Evolutionary conservation across 805 yeast species (phyloP).

Genomic region (Millerozyma miso): DNA sequence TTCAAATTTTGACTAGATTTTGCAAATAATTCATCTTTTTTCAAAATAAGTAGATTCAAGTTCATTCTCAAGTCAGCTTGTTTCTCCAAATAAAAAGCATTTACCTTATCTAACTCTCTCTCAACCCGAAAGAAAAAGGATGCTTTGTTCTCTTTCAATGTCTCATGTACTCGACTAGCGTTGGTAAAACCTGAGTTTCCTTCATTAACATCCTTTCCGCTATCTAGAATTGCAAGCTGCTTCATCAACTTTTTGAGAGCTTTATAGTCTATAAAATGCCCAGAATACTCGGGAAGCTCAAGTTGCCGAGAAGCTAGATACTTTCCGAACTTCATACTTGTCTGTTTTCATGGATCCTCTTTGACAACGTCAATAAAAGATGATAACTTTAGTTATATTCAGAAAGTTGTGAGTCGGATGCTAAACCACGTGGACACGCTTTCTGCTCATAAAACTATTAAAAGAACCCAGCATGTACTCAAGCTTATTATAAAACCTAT

Average conservation of each 20-base stretch:
- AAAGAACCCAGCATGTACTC: too few relatives aligned
- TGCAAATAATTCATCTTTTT: conserved; percentile 51
- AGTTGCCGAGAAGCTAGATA: conserved; percentile 90
- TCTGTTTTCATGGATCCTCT: neutral
- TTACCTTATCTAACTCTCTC: conserved; percentile 92
- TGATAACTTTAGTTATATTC: neutral
- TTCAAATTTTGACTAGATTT: conserved; percentile 11
- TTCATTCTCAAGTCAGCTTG: conserved; percentile 83
- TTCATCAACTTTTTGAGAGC: conserved; percentile 89
- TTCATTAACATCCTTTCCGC: conserved; percentile 1
- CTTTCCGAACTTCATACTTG: conserved; percentile 82
- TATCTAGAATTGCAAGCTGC: conserved; percentile 48
- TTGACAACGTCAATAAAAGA: too few relatives aligned
- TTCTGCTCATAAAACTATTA: neutral
- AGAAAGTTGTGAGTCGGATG: neutral
- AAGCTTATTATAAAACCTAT: too few relatives aligned
- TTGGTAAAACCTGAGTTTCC: conserved; percentile 9
- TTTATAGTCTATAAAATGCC: conserved; percentile 91
- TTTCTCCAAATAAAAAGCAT: conserved; percentile 84
- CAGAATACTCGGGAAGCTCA: conserved; percentile 92
- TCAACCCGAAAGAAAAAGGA: conserved; percentile 85
- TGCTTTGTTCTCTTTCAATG: conserved; percentile 83
- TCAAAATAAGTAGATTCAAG: conserved; percentile 69
- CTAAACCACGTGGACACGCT: neutral
- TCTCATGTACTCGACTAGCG: conserved; percentile 35